Evolutionary conservation across 2,329 filamentous ascomycete genomes (phyloP), one percentile per base, ranked within the genome.

Genomic region (Alternaria burnsii): DNA sequence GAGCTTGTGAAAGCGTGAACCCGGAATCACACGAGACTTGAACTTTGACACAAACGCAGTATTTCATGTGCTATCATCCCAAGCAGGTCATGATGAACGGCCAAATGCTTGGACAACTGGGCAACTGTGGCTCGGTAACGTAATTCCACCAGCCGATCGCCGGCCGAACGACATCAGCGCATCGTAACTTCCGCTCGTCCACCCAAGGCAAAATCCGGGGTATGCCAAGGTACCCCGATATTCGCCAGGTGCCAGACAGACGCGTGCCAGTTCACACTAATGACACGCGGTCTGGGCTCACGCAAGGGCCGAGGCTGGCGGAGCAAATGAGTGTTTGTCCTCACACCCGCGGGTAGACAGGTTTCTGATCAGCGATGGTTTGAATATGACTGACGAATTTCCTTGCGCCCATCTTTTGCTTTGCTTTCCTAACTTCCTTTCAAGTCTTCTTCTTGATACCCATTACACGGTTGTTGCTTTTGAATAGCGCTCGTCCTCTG

Each of bases 101-200:
- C 32, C 55, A 58, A 52, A 48, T 5, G 44, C 34, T 50, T 52
- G 28, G 43, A 26, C 28, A 46, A 22, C 18, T 59, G 53, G 40
- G 22, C 22, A 38, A 36, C 40, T 28, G 42, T 20, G 18, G 44
- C 56, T 59, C 58, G 66, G 66, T 51, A 66, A 66, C 47, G 46
- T 58, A 58, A 53, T 54, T 61, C 52, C 61, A 59, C 42, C 66
- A 74, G 69, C 74, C 72, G 73, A 73, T 70, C 56, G 40, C 66
- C 67, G 63, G 68, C 73, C 72, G 70, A 72, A 69, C 66, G 65
- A 68, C 58, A 65, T 60, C 62, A 65, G 53, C 61, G 52, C 46
- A 51, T 58, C 42, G 48, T 63, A 68, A n/a, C 66, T 72, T 77
- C 75, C 75, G 75, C 68, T 77, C 74, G 74, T 64, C 74, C 75